Conservation (phyloP, 345 rosid genomes). For the Bruguiera sexangula region DNA sequence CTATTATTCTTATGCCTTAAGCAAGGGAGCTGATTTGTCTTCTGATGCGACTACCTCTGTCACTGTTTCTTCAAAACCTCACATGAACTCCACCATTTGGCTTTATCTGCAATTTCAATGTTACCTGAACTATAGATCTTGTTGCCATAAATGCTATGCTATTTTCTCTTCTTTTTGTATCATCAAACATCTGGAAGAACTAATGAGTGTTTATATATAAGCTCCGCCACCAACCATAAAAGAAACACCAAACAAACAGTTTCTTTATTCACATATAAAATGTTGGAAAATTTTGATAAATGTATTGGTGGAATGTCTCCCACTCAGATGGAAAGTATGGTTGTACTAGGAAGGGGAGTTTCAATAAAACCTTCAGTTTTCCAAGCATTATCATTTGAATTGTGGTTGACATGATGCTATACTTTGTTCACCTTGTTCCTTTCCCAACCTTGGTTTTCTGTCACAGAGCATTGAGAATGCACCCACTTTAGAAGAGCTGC, state of each 20-base stretch:
- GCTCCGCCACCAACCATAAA: too few species aligned
- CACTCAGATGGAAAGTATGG: too few species aligned
- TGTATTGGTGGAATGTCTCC: neutral
- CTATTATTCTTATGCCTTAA: neutral
- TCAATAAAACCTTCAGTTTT: too few species aligned
- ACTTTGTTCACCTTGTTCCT: slow-evolving; percentile 16
- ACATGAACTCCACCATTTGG: too few species aligned
- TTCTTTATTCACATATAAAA: neutral
- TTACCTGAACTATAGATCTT: neutral
- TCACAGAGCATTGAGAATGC: slow-evolving; percentile 86
- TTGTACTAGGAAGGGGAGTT: too few species aligned
- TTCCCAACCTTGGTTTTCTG: slow-evolving; percentile 13
- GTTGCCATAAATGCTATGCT: neutral
- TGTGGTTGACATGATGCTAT: slow-evolving; percentile 17
- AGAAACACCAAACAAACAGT: too few species aligned
- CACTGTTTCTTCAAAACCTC: neutral
- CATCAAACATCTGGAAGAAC: too few species aligned
- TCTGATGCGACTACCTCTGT: neutral
- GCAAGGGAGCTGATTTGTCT: neutral
- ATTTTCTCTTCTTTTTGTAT: neutral
- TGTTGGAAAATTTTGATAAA: neutral
- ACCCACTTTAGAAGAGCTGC: slow-evolving; percentile 77
- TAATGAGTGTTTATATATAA: too few species aligned
- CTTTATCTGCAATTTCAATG: neutral
- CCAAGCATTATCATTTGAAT: neutral